These are phyloP conservation scores for Pythium myriotylum DNA, from an alignment of 352 stramenopile genomes.

Conservation along the genomic window DNA sequence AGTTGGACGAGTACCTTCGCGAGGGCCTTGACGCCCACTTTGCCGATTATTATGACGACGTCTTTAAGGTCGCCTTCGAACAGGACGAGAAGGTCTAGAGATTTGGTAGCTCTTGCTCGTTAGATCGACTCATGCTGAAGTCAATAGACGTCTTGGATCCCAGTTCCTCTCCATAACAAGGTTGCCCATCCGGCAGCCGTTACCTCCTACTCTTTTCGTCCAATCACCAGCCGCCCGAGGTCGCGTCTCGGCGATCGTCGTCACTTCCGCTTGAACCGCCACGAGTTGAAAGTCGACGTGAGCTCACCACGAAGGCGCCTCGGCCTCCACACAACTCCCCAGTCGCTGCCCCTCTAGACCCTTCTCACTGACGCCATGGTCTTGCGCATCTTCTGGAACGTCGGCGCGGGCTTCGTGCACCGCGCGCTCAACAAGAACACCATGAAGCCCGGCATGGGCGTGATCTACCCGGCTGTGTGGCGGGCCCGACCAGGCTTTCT, in stretches of 20 bases:
- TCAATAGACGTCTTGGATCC: background rate
- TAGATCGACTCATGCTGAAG: too few species aligned
- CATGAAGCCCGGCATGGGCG: slow-evolving; percentile 51
- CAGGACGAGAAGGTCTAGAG: slow-evolving; percentile 28
- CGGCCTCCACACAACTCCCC: too few species aligned
- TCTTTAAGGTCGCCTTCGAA: slow-evolving; percentile 95
- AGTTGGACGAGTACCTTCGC: slow-evolving; percentile 96
- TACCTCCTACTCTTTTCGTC: too few species aligned
- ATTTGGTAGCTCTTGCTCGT: too few species aligned
- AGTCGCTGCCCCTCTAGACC: too few species aligned
- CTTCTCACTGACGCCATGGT: slow-evolving; percentile 55
- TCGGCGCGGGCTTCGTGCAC: slow-evolving; percentile 54
- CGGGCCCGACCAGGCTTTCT: slow-evolving; percentile 61
- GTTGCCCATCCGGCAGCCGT: too few species aligned
- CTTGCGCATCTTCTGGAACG: slow-evolving; percentile 73
- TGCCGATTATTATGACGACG: slow-evolving; percentile 96
- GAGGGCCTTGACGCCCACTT: slow-evolving; percentile 97
- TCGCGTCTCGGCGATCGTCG: too few species aligned
- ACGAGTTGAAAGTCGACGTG: slow-evolving; percentile 7
- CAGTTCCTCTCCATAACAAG: background rate
- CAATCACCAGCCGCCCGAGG: too few species aligned
- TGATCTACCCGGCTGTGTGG: slow-evolving; percentile 74
- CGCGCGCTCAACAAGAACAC: slow-evolving; percentile 55
- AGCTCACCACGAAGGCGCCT: background rate
- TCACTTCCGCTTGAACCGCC: too few species aligned